A percentile compares a stretch with the other conserved stretches of the same genome.
Conservation (phyloP, 768 basidiomycete genomes). For the Ramaria rubella region DNA sequence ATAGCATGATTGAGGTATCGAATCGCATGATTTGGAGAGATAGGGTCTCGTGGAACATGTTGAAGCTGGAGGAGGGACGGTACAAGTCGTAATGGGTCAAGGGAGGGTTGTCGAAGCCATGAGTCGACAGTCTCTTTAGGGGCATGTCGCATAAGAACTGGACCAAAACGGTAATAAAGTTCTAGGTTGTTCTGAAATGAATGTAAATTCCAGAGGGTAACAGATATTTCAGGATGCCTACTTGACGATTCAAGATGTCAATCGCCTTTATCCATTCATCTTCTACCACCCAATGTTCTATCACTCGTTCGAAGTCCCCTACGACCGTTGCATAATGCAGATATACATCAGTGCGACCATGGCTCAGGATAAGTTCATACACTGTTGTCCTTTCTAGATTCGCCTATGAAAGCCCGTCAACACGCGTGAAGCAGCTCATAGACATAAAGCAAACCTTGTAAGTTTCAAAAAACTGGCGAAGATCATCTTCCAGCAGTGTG, state of each 20-base stretch:
- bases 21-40: conserved; percentile 78
- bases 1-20: conserved; percentile 84
- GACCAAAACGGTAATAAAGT: conserved; percentile 88
- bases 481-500: conserved; percentile 82
- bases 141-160: conserved; percentile 78
- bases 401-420: conserved; percentile 37
- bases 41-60: conserved; percentile 61
- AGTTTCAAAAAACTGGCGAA: conserved; percentile 86
- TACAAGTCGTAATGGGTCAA: conserved; percentile 80
- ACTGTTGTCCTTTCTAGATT: conserved; percentile 80
- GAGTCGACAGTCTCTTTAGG: conserved; percentile 89
- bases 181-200: conserved; percentile 64
- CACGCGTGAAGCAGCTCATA: not conserved
- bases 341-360: conserved; percentile 90
- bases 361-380: conserved; percentile 89
- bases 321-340: conserved; percentile 80
- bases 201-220: not conserved
- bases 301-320: conserved; percentile 76
- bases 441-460: conserved; percentile 61
- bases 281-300: conserved; percentile 88
- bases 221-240: conserved; percentile 30
- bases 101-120: conserved; percentile 75
- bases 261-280: conserved; percentile 91
- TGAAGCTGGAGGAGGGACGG: conserved; percentile 84
- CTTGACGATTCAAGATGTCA: conserved; percentile 85